Conservation (phyloP, 352 stramenopile species). For the Globisporangium cylindrosporum region DNA sequence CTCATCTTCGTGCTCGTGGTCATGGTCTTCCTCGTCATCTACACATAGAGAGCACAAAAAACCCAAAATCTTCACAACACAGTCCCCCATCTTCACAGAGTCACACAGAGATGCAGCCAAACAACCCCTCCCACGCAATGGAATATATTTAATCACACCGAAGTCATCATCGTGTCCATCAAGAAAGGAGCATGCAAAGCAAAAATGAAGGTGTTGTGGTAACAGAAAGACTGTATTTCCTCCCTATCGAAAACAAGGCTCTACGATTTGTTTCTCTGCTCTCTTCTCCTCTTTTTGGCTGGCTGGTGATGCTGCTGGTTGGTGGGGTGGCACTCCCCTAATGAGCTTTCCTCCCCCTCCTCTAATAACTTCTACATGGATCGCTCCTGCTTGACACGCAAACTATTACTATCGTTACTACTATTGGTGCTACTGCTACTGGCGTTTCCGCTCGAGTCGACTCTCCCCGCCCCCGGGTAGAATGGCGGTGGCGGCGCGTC, state of each 20-base stretch:
- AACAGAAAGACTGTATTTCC: neutral
- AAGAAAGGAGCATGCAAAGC: neutral
- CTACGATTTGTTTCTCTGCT: neutral
- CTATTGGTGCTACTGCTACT: conserved; percentile 1
- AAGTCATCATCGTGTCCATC: neutral
- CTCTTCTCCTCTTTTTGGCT: conserved; percentile 1
- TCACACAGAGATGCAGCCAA: neutral
- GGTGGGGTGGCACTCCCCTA: neutral
- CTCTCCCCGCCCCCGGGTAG: neutral
- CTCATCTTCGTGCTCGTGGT: conserved; percentile 60
- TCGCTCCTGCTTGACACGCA: conserved; percentile 15
- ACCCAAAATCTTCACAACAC: neutral
- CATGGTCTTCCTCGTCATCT: conserved; percentile 84
- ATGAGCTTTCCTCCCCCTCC: neutral
- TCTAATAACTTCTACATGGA: conserved; percentile 20
- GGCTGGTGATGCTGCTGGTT: neutral
- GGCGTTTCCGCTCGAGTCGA: neutral
- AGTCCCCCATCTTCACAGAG: neutral
- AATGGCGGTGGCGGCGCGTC: conserved; percentile 12
- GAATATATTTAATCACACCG: neutral
- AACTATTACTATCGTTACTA: conserved; percentile 20
- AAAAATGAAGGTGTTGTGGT: neutral
- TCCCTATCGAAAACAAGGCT: neutral
- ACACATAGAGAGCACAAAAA: conserved; percentile 46
- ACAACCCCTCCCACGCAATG: neutral